Evolutionary conservation across 352 stramenopile genomes (phyloP).

Genomic region (Phytophthora syringae): DNA sequence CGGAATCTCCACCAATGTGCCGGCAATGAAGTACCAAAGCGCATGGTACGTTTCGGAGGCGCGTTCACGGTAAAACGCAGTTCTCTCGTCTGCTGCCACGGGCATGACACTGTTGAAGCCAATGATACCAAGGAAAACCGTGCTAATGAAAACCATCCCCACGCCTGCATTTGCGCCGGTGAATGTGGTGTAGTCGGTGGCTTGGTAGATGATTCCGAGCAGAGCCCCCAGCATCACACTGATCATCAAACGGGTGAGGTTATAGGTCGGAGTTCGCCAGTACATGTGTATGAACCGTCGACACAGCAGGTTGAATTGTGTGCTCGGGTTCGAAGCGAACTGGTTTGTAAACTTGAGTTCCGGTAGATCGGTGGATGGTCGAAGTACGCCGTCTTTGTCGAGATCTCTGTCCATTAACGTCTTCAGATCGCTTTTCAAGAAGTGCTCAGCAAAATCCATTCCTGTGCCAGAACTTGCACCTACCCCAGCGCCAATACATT

Average conservation of each 20-base stretch:
- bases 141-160: conserved; percentile 83
- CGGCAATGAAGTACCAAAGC: conserved; percentile 81
- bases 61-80: conserved; percentile 94
- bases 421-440: conserved; percentile 43
- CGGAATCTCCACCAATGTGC: conserved; percentile 81
- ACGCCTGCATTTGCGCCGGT: conserved; percentile 55
- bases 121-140: conserved; percentile 85
- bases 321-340: conserved; percentile 28
- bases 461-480: conserved; percentile 8
- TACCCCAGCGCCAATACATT: conserved; percentile 70
- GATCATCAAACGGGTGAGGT: conserved; percentile 77
- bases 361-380: conserved; percentile 34
- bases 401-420: conserved; percentile 48
- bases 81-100: conserved; percentile 82
- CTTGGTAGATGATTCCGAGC: conserved; percentile 77
- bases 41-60: conserved; percentile 91
- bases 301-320: conserved; percentile 55
- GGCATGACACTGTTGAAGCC: conserved; percentile 82
- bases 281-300: conserved; percentile 78
- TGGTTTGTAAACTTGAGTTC: conserved; percentile 53
- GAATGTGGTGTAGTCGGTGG: conserved; percentile 57
- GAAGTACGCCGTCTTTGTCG: conserved; percentile 48
- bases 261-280: conserved; percentile 89
- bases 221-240: conserved; percentile 73
- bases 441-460: conserved; percentile 53